A percentile compares a stretch with the other conserved stretches of the same genome.
phyloP scores from a whole-genome alignment of 1,284 basidiomycete genomes.

The Tetrapyrgos nigripes region DNA sequence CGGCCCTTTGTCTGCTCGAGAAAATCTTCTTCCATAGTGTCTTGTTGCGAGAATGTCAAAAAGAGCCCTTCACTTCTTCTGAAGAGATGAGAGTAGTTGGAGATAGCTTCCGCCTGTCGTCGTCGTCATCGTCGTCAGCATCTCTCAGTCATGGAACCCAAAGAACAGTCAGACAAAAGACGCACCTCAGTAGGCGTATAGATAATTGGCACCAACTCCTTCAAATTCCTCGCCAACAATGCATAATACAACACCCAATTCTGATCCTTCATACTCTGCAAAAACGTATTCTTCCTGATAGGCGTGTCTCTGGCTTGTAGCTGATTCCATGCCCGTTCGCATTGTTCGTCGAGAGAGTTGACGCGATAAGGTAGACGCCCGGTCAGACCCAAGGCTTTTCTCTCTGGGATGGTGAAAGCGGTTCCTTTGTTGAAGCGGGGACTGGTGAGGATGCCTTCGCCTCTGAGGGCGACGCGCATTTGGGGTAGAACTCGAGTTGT shows the following conservation, averaged over 20 bases:
- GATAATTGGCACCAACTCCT: conserved; percentile 78
- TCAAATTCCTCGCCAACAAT: conserved; percentile 65
- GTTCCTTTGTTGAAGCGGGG: conserved; percentile 79
- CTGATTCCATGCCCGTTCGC: conserved; percentile 74
- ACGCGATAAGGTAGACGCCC: conserved; percentile 80
- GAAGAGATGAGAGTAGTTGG: conserved; percentile 83
- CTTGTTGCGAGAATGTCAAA: conserved; percentile 66
- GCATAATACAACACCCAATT: conserved; percentile 81
- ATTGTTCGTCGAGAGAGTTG: conserved; percentile 81
- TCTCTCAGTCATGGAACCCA: neutral
- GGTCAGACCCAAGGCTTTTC: conserved; percentile 74
- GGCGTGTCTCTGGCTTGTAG: conserved; percentile 52
- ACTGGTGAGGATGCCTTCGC: conserved; percentile 63
- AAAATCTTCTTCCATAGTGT: conserved; percentile 80
- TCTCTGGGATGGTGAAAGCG: conserved; percentile 72
- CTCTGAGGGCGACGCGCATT: conserved; percentile 60
- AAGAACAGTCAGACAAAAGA: conserved; percentile 1
- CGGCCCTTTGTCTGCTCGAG: conserved; percentile 67
- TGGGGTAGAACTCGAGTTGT: no score
- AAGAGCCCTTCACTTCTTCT: conserved; percentile 76
- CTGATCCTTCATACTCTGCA: conserved; percentile 76
- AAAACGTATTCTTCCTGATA: conserved; percentile 73
- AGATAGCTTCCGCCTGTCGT: conserved; percentile 76
- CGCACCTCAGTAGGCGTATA: conserved; percentile 74
- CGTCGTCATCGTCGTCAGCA: neutral